These are phyloP conservation scores for Pythium coloratum DNA, from an alignment of 352 stramenopile genomes.

Conservation along the genomic window DNA sequence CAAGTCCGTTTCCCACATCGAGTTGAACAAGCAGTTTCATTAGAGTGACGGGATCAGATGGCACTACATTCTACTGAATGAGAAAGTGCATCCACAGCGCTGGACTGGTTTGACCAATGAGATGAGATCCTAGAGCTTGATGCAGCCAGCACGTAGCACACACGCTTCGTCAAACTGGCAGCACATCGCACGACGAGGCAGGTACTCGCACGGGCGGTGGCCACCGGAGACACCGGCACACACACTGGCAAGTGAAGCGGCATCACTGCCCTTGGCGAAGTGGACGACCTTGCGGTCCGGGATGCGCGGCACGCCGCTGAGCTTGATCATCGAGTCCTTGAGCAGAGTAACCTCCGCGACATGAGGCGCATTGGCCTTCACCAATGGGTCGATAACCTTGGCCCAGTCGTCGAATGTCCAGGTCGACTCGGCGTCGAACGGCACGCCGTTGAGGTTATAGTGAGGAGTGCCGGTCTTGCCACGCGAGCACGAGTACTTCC, in stretches of 20 bases:
- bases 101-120: background rate
- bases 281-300: slow-evolving; percentile 63
- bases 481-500: slow-evolving; percentile 45
- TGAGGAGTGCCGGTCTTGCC: slow-evolving; percentile 37
- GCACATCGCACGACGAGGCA: slow-evolving; percentile 67
- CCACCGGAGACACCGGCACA: slow-evolving; percentile 37
- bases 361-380: slow-evolving; percentile 24
- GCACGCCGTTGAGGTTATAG: slow-evolving; percentile 41
- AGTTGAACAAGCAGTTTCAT: slow-evolving; percentile 14
- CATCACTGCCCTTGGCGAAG: slow-evolving; percentile 37
- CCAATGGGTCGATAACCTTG: slow-evolving; percentile 36
- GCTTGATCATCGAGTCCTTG: slow-evolving; percentile 28
- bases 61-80: background rate
- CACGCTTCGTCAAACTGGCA: slow-evolving; percentile 70
- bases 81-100: background rate
- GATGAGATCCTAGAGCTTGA: slow-evolving; percentile 7
- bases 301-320: slow-evolving; percentile 41
- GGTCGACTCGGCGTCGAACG: slow-evolving; percentile 32
- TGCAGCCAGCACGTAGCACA: slow-evolving; percentile 59
- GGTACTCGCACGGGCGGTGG: slow-evolving; percentile 63
- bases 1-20: background rate
- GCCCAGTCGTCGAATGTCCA: slow-evolving; percentile 41
- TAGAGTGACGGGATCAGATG: slow-evolving; percentile 6
- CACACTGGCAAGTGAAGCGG: slow-evolving; percentile 36
- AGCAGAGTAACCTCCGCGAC: slow-evolving; percentile 15